Evolutionary conservation across 352 stramenopile species (phyloP).

Genomic region (Achlya hypogyna): DNA sequence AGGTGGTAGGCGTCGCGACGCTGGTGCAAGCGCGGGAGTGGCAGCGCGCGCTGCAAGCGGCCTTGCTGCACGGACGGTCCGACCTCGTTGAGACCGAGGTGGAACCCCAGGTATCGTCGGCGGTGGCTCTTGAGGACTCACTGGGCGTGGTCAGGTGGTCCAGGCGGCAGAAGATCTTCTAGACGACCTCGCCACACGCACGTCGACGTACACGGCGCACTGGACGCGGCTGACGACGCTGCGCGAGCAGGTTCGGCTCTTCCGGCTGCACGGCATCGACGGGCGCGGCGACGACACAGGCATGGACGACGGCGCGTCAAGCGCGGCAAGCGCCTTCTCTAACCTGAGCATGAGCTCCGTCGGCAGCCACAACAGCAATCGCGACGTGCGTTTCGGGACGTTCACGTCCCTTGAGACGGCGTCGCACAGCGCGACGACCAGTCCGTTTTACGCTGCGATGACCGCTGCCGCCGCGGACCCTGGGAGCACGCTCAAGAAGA

Average conservation of each 20-base stretch:
- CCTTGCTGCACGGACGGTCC: slow-evolving; percentile 39
- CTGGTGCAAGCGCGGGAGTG: slow-evolving; percentile 53
- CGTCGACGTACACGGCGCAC: slow-evolving; percentile 38
- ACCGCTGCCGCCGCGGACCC: neutral
- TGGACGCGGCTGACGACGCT: slow-evolving; percentile 55
- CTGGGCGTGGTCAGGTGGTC: slow-evolving; percentile 21
- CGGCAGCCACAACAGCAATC: slow-evolving; percentile 64
- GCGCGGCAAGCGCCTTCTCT: slow-evolving; percentile 35
- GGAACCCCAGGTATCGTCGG: slow-evolving; percentile 29
- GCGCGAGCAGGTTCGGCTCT: slow-evolving; percentile 67
- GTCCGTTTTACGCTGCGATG: slow-evolving; percentile 1
- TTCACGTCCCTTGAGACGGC: neutral
- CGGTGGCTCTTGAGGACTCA: too few species aligned
- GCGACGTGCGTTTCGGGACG: slow-evolving; percentile 13
- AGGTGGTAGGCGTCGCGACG: slow-evolving; percentile 31
- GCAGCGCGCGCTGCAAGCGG: slow-evolving; percentile 44
- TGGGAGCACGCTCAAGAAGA: neutral
- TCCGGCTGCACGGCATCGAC: slow-evolving; percentile 69
- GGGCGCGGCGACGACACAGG: slow-evolving; percentile 33
- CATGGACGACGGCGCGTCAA: slow-evolving; percentile 35
- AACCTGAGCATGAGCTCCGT: slow-evolving; percentile 48
- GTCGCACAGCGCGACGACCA: slow-evolving; percentile 7
- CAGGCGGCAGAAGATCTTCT: slow-evolving; percentile 33
- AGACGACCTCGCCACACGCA: slow-evolving; percentile 39
- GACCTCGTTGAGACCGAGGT: slow-evolving; percentile 71